A percentile compares a stretch with the other conserved stretches of the same genome.
Conservation (phyloP, 176 grass and related monocot species). For the Metroxylon sagu region DNA sequence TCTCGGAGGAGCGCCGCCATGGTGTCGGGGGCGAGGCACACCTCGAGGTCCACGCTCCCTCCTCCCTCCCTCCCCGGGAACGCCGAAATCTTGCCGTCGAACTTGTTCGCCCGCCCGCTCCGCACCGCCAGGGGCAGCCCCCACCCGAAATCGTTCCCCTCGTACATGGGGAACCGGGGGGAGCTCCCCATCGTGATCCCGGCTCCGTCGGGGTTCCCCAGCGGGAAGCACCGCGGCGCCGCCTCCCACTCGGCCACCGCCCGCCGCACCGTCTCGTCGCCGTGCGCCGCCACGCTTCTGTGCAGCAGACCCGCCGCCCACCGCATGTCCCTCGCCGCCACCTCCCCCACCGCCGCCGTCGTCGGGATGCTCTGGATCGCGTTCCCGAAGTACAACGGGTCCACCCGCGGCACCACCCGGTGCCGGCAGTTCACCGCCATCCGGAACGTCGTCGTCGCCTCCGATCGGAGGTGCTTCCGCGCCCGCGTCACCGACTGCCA, state of each 20-base stretch:
- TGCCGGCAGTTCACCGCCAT: conserved; percentile 15
- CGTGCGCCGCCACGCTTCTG: neutral
- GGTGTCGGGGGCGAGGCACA: conserved; percentile 13
- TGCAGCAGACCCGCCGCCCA: conserved; percentile 10
- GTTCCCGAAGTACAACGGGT: conserved; percentile 6
- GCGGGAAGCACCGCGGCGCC: conserved; percentile 11
- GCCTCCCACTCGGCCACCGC: conserved; percentile 8
- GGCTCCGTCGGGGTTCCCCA: conserved; percentile 11
- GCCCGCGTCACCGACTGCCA: conserved; percentile 11
- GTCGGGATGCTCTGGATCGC: conserved; percentile 18
- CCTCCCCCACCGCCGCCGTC: neutral
- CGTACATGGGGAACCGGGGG: conserved; percentile 12
- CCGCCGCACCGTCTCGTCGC: neutral
- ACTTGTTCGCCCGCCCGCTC: conserved; percentile 14
- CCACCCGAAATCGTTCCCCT: conserved; percentile 19
- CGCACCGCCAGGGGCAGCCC: conserved; percentile 3
- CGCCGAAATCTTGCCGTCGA: conserved; percentile 19
- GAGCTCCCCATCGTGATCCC: conserved; percentile 12
- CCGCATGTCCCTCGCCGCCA: neutral
- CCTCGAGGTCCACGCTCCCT: conserved; percentile 9
- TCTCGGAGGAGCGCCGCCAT: conserved; percentile 6
- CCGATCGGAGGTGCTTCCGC: neutral
- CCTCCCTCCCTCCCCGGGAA: conserved; percentile 6
- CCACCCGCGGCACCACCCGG: conserved; percentile 2
- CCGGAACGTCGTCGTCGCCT: conserved; percentile 1